Base-by-base conservation (phyloP, 2,329 filamentous ascomycete species). In the Venturia pyrina region DNA sequence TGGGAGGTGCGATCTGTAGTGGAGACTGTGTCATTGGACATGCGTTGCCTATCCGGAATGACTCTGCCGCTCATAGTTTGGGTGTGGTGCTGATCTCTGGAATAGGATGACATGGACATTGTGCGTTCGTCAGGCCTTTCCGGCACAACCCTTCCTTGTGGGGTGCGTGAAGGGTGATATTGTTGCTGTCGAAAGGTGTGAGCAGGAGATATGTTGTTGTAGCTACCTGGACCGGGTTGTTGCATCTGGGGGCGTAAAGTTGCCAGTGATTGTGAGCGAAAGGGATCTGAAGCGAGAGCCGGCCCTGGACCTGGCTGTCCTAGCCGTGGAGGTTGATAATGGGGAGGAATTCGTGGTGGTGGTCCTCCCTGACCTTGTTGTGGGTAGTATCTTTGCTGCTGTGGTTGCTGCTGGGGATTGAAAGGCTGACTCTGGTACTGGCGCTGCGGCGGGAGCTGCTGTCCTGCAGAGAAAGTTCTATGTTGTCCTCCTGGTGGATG, bases 21-120 rank as follows among this genome's bases (percentile, higher is more conserved):
- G 11, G 53, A 59, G 68, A 53, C 44, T 37, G 64, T 63, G 57
- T 67, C 74, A n/a, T 73, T 75, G 15, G 85, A 85, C 67, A 87
- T 85, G 67, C 85, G 80, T 69, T 83, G 82, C 76, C 90, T 84
- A 72, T 88, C 90, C 2, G 95, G 95, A 70, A 99, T 96, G 24
- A 96, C 83, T 70, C 95, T 86, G 61, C 95, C 95, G 74, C 90
- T 96, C 86, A 93, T 96, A 6, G 93, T 97, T 77, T 97, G 93
- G 15, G 81, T 78, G 75, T 95, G 89, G 57, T 92, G 89, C 68
- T 85, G 83, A 70, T 96, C 91, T 65, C 89, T 83, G 3, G 88
- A 83, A 70, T 91, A 90, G 11, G 90, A 91, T 5, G 89, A 95
- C 88, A 99, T 89, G 59, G 93, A 96, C 95, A 98, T 98, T 69